These are phyloP conservation scores for Cryptococcus neoformans DNA, from an alignment of 1,284 basidiomycete species.

Conservation along the genomic window DNA sequence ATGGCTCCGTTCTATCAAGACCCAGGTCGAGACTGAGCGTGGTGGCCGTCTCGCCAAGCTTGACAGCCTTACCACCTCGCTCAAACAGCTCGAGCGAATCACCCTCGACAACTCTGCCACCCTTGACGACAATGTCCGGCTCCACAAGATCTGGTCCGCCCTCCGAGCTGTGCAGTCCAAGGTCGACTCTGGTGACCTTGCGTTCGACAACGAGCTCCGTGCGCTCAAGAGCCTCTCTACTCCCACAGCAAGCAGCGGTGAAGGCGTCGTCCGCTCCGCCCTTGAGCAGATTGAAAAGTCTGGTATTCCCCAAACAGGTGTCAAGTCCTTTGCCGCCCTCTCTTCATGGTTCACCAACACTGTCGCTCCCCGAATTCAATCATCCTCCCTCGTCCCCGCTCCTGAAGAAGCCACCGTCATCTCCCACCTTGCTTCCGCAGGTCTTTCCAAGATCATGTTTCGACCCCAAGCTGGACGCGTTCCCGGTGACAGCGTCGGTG, in stretches of 20 bases:
- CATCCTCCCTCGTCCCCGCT: slow-evolving; percentile 81
- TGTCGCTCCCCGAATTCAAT: slow-evolving; percentile 79
- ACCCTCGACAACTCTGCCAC: slow-evolving; percentile 86
- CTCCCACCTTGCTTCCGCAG: slow-evolving; percentile 76
- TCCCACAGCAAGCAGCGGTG: slow-evolving; percentile 50
- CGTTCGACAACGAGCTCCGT: slow-evolving; percentile 86
- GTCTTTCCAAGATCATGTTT: slow-evolving; percentile 76
- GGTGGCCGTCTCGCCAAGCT: slow-evolving; percentile 93
- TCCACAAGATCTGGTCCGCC: slow-evolving; percentile 59
- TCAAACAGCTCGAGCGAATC: slow-evolving; percentile 87
- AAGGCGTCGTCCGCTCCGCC: slow-evolving; percentile 60
- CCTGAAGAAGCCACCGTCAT: slow-evolving; percentile 73
- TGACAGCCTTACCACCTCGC: slow-evolving; percentile 82
- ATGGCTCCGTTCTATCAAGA: slow-evolving; percentile 95
- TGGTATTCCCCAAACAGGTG: slow-evolving; percentile 75
- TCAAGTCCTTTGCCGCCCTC: slow-evolving; percentile 86
- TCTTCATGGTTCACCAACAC: slow-evolving; percentile 83
- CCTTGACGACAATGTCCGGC: slow-evolving; percentile 82
- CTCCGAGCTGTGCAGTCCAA: slow-evolving; percentile 53
- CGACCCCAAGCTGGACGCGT: slow-evolving; percentile 64
- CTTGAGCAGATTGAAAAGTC: slow-evolving; percentile 70
- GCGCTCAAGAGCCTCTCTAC: slow-evolving; percentile 65
- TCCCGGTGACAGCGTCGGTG: slow-evolving; percentile 77
- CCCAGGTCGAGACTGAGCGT: slow-evolving; percentile 93
- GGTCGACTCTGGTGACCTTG: slow-evolving; percentile 56